phyloP scores from a whole-genome alignment of 108 stramenopile genomes.

The Cyclotella sp. region DNA sequence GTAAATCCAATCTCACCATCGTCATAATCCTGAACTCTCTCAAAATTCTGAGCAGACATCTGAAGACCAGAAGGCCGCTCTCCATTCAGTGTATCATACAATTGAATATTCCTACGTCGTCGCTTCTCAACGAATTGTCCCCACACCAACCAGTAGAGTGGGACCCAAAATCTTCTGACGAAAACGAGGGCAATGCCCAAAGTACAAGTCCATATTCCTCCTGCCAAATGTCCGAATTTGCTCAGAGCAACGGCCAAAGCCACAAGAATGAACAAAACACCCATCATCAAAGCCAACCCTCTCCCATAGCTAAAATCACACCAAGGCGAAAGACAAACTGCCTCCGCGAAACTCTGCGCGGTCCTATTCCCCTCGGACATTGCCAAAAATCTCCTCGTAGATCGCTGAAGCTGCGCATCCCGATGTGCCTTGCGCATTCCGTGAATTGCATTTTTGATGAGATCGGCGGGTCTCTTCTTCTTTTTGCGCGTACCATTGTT shows the following conservation, averaged over 20 bases:
- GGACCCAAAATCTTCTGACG: slow-evolving; percentile 19
- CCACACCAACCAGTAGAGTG: slow-evolving; percentile 12
- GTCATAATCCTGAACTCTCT: not conserved
- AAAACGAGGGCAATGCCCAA: slow-evolving; percentile 12
- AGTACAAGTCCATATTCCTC: slow-evolving; percentile 21
- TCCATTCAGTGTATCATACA: slow-evolving; percentile 25
- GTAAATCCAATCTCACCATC: not conserved
- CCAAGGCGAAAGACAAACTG: slow-evolving; percentile 20
- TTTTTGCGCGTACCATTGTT: not conserved
- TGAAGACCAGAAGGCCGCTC: not conserved
- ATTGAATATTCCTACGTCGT: slow-evolving; percentile 22
- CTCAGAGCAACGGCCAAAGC: slow-evolving; percentile 1
- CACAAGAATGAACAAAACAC: not conserved
- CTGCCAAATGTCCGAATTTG: slow-evolving; percentile 12
- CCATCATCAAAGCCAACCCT: slow-evolving; percentile 20
- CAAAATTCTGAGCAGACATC: slow-evolving; percentile 16
- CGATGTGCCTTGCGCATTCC: slow-evolving; percentile 26
- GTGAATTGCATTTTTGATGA: slow-evolving; percentile 13
- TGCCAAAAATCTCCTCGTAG: slow-evolving; percentile 21
- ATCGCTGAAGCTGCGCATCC: slow-evolving; percentile 18
- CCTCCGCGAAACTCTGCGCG: slow-evolving; percentile 3
- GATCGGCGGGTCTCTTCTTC: not conserved
- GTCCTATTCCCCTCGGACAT: slow-evolving; percentile 17
- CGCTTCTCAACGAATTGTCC: slow-evolving; percentile 21
- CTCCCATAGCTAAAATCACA: slow-evolving; percentile 28